Conservation (phyloP, 768 basidiomycete genomes). For the Gelatoporia subvermispora region DNA sequence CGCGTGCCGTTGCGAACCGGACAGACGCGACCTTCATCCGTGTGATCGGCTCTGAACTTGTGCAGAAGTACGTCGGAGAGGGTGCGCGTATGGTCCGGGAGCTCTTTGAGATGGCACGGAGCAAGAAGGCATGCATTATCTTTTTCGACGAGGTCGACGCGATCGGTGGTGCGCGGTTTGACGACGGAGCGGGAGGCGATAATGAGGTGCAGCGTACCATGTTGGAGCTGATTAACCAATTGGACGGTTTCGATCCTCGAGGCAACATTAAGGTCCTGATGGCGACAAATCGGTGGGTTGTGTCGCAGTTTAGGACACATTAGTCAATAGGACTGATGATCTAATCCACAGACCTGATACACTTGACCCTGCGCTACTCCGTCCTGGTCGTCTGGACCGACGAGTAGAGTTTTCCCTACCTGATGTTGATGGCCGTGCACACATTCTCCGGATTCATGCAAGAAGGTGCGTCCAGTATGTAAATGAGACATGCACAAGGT, state of each 20-base stretch:
- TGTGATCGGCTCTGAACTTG: slow-evolving; percentile 97
- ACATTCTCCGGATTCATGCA: slow-evolving; percentile 95
- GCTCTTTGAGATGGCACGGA: slow-evolving; percentile 97
- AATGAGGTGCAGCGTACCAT: slow-evolving; percentile 99
- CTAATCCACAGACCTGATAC: slow-evolving; percentile 79
- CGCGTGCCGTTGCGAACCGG: slow-evolving; percentile 95
- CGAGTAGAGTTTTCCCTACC: slow-evolving; percentile 96
- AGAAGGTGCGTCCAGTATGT: slow-evolving; percentile 57
- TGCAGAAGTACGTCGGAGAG: slow-evolving; percentile 99
- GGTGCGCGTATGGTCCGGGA: slow-evolving; percentile 99
- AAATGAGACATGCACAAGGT: neutral
- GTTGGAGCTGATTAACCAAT: slow-evolving; percentile 97
- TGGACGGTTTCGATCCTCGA: slow-evolving; percentile 97
- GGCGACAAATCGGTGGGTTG: slow-evolving; percentile 88
- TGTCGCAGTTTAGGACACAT: neutral
- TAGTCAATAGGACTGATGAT: neutral
- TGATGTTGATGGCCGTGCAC: slow-evolving; percentile 92
- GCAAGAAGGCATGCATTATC: slow-evolving; percentile 99
- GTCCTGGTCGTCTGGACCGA: slow-evolving; percentile 93
- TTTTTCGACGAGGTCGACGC: slow-evolving; percentile 99
- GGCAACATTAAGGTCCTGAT: slow-evolving; percentile 99
- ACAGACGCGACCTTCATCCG: slow-evolving; percentile 99
- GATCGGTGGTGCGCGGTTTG: slow-evolving; percentile 95
- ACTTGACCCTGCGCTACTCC: slow-evolving; percentile 90
- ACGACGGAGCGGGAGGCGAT: slow-evolving; percentile 97